Evolutionary conservation across 2,329 filamentous ascomycete species (phyloP).

Genomic region (Mollisia scopiformis): DNA sequence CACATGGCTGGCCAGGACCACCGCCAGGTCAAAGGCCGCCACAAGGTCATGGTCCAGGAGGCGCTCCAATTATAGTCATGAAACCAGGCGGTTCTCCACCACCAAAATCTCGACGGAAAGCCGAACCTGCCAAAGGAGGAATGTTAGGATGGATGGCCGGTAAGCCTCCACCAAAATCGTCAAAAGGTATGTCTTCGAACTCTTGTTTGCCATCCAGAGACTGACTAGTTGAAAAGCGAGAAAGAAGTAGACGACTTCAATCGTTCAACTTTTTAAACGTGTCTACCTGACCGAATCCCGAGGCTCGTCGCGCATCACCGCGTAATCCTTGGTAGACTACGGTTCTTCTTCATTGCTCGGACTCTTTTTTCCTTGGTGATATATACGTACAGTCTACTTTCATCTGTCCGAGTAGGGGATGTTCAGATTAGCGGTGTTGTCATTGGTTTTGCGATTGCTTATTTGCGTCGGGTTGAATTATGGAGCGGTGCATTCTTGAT

Average conservation of each 20-base stretch:
- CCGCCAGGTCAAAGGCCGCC: conserved; percentile 13
- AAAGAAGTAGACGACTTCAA: not conserved
- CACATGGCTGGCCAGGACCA: conserved; percentile 13
- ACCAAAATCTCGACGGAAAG: conserved; percentile 19
- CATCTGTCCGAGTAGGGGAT: not conserved
- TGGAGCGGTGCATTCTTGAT: conserved; percentile 1
- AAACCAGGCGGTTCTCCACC: conserved; percentile 9
- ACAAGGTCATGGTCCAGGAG: conserved; percentile 8
- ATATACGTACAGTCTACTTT: no score
- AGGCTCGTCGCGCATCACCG: no score
- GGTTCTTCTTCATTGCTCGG: no score
- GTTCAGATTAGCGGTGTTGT: not conserved
- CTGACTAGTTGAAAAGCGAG: conserved; percentile 1
- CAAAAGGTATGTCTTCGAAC: conserved; percentile 28
- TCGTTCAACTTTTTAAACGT: not conserved
- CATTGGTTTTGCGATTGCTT: not conserved
- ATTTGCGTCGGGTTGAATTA: not conserved
- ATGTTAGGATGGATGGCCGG: conserved; percentile 34
- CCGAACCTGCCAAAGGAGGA: conserved; percentile 21
- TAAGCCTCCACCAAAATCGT: conserved; percentile 24
- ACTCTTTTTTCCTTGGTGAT: no score
- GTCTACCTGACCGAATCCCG: not conserved
- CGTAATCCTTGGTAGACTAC: no score
- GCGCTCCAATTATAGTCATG: conserved; percentile 24
- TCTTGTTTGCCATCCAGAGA: conserved; percentile 2